These are phyloP conservation scores for Ceratocystis destructans DNA, from an alignment of 2,329 filamentous ascomycete genomes.

Conservation along the genomic window DNA sequence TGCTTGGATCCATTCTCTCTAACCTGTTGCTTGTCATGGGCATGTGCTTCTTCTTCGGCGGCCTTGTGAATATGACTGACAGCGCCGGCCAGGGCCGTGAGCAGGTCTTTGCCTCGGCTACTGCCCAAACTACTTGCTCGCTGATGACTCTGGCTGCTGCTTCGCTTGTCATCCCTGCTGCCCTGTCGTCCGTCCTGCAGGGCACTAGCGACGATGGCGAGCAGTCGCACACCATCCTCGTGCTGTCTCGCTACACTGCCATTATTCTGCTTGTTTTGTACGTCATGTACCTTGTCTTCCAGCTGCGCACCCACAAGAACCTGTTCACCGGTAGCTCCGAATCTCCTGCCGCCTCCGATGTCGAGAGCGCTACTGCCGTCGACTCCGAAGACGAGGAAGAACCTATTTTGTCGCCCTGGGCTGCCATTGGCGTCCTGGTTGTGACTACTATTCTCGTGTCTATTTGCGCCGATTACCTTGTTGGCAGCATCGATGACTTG, in stretches of 20 bases:
- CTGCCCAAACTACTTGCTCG: constrained; percentile 63
- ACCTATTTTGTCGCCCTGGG: constrained; percentile 45
- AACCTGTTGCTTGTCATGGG: constrained; percentile 81
- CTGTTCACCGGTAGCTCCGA: constrained; percentile 49
- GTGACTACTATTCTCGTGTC: constrained; percentile 56
- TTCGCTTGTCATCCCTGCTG: constrained; percentile 65
- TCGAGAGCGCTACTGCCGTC: constrained; percentile 32
- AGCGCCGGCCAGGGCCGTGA: constrained; percentile 45
- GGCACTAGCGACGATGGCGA: constrained; percentile 30
- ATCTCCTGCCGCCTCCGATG: constrained; percentile 18
- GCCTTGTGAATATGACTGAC: constrained; percentile 47
- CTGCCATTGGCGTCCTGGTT: constrained; percentile 53
- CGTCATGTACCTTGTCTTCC: constrained; percentile 63
- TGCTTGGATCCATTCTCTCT: constrained; percentile 90
- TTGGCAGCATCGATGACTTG: constrained; percentile 60
- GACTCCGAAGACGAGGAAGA: constrained; percentile 25
- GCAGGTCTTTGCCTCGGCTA: constrained; percentile 60
- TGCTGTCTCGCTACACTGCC: constrained; percentile 61
- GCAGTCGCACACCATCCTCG: constrained; percentile 45
- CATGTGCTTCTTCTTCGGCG: constrained; percentile 67
- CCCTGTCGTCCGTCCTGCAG: constrained; percentile 53
- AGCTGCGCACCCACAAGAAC: constrained; percentile 59
- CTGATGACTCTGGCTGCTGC: constrained; percentile 64
- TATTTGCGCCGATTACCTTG: constrained; percentile 62
- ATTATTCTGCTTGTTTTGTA: constrained; percentile 64